Evolutionary conservation across 2,329 filamentous ascomycete genomes (phyloP).

Genomic region (Endothia cerciana): DNA sequence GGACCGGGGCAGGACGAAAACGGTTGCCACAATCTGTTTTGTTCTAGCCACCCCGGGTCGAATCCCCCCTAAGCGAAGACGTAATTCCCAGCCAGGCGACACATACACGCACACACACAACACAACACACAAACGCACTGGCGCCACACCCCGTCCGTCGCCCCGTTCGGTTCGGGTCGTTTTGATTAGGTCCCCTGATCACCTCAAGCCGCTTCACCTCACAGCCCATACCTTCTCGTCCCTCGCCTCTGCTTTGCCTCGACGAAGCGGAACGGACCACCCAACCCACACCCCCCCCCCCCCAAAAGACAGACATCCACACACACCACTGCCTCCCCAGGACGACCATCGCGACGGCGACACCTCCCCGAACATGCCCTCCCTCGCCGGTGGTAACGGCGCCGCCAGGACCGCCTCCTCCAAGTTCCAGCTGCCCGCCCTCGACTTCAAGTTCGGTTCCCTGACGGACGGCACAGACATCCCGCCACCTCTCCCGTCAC

Average conservation of each 20-base stretch:
- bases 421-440: conserved; percentile 59
- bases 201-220: not conserved
- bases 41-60: not conserved
- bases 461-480: conserved; percentile 66
- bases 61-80: conserved; percentile 5
- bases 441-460: conserved; percentile 62
- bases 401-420: conserved; percentile 4
- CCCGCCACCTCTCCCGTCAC: conserved; percentile 61
- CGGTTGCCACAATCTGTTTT: not conserved
- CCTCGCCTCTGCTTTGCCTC: not conserved
- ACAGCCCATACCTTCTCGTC: not conserved
- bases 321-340: not conserved
- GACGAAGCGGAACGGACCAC: not conserved
- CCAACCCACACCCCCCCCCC: not conserved
- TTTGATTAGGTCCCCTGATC: conserved; percentile 9
- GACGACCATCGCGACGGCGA: not conserved
- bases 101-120: not conserved
- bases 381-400: conserved; percentile 33
- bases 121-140: conserved; percentile 4
- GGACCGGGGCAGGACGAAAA: not conserved
- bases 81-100: conserved; percentile 3
- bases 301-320: too few species aligned
- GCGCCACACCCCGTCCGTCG: not conserved
- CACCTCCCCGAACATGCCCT: conserved; percentile 34
- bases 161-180: not conserved